A percentile compares a stretch with the other conserved stretches of the same genome.
Evolutionary conservation across 2,329 filamentous ascomycete species (phyloP).

Genomic region (Pestalotiopsis sp.): DNA sequence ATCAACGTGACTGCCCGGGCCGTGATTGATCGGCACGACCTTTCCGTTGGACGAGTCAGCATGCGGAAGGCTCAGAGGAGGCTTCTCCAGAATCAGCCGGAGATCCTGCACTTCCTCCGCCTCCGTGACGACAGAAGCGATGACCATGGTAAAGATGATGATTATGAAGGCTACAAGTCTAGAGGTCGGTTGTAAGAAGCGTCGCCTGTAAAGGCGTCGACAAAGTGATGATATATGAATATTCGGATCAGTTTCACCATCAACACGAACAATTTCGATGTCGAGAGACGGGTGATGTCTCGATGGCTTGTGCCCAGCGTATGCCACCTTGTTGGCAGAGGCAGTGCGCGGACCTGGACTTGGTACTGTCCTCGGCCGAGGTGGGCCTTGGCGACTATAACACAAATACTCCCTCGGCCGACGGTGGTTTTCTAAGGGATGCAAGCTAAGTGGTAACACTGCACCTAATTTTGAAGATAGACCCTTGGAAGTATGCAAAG

Average conservation of each 20-base stretch:
- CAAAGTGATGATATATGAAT: too few relatives aligned
- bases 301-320: too few relatives aligned
- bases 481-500: too few relatives aligned
- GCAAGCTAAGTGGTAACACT: background rate
- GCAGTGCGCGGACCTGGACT: background rate
- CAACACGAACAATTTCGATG: too few relatives aligned
- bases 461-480: too few relatives aligned
- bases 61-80: slow-evolving; percentile 25
- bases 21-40: slow-evolving; percentile 28
- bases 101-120: slow-evolving; percentile 22
- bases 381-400: background rate
- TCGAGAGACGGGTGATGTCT: too few relatives aligned
- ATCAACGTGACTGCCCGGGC: slow-evolving; percentile 31
- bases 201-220: too few relatives aligned
- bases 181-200: background rate
- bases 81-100: slow-evolving; percentile 17
- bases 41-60: slow-evolving; percentile 25
- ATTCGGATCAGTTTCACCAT: too few relatives aligned
- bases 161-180: background rate
- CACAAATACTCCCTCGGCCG: background rate
- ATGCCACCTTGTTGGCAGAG: too few relatives aligned
- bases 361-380: background rate
- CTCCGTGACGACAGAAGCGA: slow-evolving; percentile 25
- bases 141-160: slow-evolving; percentile 22
- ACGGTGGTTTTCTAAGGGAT: background rate